phyloP scores from a whole-genome alignment of 2,329 filamentous ascomycete species.

The Paraphaeosphaeria sporulosa region DNA sequence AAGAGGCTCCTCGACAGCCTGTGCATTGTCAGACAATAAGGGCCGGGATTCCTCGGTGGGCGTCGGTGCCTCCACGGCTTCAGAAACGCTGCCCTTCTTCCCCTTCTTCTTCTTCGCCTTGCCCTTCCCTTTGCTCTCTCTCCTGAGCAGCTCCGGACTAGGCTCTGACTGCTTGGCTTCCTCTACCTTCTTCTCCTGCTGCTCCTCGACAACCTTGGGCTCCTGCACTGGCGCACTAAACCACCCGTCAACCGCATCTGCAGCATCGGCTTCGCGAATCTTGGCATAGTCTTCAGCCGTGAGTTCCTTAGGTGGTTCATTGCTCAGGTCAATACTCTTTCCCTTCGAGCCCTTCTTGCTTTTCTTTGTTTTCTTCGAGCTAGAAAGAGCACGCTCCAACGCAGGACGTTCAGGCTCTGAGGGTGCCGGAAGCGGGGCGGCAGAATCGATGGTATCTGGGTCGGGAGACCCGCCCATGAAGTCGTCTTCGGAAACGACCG shows the following conservation, averaged over 20 bases:
- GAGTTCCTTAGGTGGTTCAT: slow-evolving; percentile 21
- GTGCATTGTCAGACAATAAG: slow-evolving; percentile 2
- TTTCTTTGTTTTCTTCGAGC: slow-evolving; percentile 43
- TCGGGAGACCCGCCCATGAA: slow-evolving; percentile 36
- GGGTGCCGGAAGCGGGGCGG: slow-evolving; percentile 5
- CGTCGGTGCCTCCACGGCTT: slow-evolving; percentile 20
- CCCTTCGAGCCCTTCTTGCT: slow-evolving; percentile 40
- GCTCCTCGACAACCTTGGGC: slow-evolving; percentile 18
- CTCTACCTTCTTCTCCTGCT: slow-evolving; percentile 17
- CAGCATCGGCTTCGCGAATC: slow-evolving; percentile 33
- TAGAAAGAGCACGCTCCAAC: slow-evolving; percentile 20
- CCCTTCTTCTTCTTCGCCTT: slow-evolving; percentile 37
- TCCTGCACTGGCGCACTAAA: slow-evolving; percentile 23
- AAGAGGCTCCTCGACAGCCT: slow-evolving; percentile 13
- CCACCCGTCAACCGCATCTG: slow-evolving; percentile 36
- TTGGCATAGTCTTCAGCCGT: slow-evolving; percentile 30
- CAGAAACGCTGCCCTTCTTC: slow-evolving; percentile 24
- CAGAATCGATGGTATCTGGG: slow-evolving; percentile 28
- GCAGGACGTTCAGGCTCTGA: slow-evolving; percentile 17
- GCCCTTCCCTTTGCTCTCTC: slow-evolving; percentile 33
- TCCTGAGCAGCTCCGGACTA: slow-evolving; percentile 24
- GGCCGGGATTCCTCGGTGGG: slow-evolving; percentile 21
- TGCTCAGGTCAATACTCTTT: slow-evolving; percentile 28
- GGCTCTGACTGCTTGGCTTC: slow-evolving; percentile 19
- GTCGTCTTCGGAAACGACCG: slow-evolving; percentile 24